Evolutionary conservation across 2,329 filamentous ascomycete genomes (phyloP), one percentile per base, ranked within the genome.

Genomic region (Diaporthe vaccinii): DNA sequence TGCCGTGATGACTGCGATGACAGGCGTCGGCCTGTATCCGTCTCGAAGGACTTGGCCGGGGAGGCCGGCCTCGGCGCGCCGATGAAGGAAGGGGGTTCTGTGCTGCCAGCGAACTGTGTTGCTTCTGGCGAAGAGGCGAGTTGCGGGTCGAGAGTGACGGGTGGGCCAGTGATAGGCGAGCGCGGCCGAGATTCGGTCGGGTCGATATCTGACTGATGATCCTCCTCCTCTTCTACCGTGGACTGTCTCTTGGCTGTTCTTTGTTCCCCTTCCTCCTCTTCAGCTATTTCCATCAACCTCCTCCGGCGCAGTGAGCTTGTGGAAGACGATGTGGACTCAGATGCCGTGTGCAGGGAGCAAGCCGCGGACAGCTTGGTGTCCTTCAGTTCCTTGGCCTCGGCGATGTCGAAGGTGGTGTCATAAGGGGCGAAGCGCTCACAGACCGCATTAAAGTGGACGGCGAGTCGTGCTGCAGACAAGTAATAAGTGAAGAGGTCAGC

Each of bases 201-300:
- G 41, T 79, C 68, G 80, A 79, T 44, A 75, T 68, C 76, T 41
- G 73, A 70, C 15, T 79, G 75, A 71, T 79, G 74, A 65, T 84
- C 83, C 79, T 90, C 84, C 80, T 89, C 84, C 80, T 89, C 87
- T 28, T 85, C 84, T 9, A 88, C 86, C 10, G 89, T 84, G 2
- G 89, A 91, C 80, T 92, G 88, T 73, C 91, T 86, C 80, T 92
- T 93, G 57, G 85, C 85, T 39, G 91, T 87, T 77, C 90, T 84
- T 75, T 89, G 86, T 76, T 87, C 85, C 80, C 98, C 95, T 81
- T 97, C 95, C 72, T 93, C 94, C 85, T 97, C 94, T 84, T 98
- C 97, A n/a, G 93, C 92, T 82, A 98, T 98, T 85, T 98, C 96
- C 86, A 96, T 93, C 79, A 98, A 87, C 78, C 94, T 92, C 80